Evolutionary conservation across 768 basidiomycete genomes (phyloP).

Genomic region (Lactarius akahatsu): DNA sequence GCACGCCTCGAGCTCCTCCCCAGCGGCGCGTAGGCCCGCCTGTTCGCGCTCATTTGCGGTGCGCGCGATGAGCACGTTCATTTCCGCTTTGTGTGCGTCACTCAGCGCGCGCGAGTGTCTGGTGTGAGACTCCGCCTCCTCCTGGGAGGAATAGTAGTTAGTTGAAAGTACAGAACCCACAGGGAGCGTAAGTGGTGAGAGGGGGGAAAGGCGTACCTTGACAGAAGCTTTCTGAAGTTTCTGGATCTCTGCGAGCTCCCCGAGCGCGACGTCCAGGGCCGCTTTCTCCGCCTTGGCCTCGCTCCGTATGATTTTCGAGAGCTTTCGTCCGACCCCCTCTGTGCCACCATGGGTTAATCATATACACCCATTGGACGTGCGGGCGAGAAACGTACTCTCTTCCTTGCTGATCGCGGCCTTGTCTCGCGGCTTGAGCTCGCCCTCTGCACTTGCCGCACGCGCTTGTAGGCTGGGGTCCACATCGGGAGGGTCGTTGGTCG

Average conservation of each 20-base stretch:
- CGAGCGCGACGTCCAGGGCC: slow-evolving; percentile 58
- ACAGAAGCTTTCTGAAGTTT: slow-evolving; percentile 65
- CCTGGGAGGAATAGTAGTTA: slow-evolving; percentile 33
- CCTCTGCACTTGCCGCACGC: slow-evolving; percentile 50
- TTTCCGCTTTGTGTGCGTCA: slow-evolving; percentile 62
- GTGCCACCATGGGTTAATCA: neutral
- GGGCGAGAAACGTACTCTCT: slow-evolving; percentile 45
- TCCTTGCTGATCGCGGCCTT: slow-evolving; percentile 49
- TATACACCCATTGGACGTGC: neutral
- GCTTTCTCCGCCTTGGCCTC: slow-evolving; percentile 70
- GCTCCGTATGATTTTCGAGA: slow-evolving; percentile 67
- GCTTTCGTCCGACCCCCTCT: slow-evolving; percentile 59
- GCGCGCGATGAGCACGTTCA: slow-evolving; percentile 59
- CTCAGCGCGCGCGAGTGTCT: slow-evolving; percentile 53
- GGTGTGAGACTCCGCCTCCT: slow-evolving; percentile 57
- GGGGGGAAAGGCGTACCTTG: slow-evolving; percentile 42
- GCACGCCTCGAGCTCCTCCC: slow-evolving; percentile 49
- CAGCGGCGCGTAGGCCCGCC: slow-evolving; percentile 40
- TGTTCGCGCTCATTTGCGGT: slow-evolving; percentile 32
- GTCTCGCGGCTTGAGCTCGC: slow-evolving; percentile 49
- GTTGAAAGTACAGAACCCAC: neutral
- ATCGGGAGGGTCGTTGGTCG: slow-evolving; percentile 45
- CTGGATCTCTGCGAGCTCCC: slow-evolving; percentile 66
- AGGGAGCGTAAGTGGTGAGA: neutral
- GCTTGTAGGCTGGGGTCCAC: slow-evolving; percentile 39